phyloP scores from a whole-genome alignment of 805 yeast genomes.

The Millerozyma miso region DNA sequence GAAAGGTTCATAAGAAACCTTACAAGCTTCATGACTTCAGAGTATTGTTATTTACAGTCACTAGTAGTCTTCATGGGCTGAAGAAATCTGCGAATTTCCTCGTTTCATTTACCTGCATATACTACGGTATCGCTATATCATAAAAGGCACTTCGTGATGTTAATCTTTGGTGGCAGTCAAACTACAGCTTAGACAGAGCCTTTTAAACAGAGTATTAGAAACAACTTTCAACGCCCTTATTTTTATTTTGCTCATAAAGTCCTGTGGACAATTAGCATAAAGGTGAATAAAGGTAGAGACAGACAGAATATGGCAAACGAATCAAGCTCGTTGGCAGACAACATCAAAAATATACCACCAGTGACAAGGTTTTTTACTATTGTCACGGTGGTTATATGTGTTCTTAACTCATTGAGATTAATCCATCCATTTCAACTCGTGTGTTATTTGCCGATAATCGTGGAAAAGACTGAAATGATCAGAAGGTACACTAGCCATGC shows the following conservation, averaged over 20 bases:
- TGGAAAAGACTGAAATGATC: slow-evolving; percentile 4
- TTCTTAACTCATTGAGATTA: slow-evolving; percentile 23
- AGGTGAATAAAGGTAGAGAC: neutral
- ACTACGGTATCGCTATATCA: neutral
- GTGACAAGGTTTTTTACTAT: slow-evolving; percentile 56
- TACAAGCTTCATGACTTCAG: slow-evolving; percentile 53
- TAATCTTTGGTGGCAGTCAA: too few relatives aligned
- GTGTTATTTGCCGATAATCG: slow-evolving; percentile 10
- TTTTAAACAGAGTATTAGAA: too few relatives aligned
- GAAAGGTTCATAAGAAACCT: slow-evolving; percentile 77
- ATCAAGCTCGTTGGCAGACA: slow-evolving; percentile 14
- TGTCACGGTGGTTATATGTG: slow-evolving; percentile 42
- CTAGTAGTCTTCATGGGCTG: neutral
- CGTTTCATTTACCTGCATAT: neutral
- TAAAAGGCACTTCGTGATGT: too few relatives aligned
- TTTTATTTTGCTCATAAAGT: too few relatives aligned
- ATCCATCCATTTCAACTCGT: slow-evolving; percentile 11
- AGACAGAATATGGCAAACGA: slow-evolving; percentile 2
- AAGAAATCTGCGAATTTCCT: neutral
- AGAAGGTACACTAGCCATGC: neutral
- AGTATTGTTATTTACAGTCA: neutral
- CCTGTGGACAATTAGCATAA: too few relatives aligned
- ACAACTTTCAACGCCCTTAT: too few relatives aligned
- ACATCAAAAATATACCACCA: slow-evolving; percentile 47
- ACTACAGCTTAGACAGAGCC: too few relatives aligned